Evolutionary conservation across 2,329 filamentous ascomycete genomes (phyloP).

Genomic region (Colletotrichum horii): DNA sequence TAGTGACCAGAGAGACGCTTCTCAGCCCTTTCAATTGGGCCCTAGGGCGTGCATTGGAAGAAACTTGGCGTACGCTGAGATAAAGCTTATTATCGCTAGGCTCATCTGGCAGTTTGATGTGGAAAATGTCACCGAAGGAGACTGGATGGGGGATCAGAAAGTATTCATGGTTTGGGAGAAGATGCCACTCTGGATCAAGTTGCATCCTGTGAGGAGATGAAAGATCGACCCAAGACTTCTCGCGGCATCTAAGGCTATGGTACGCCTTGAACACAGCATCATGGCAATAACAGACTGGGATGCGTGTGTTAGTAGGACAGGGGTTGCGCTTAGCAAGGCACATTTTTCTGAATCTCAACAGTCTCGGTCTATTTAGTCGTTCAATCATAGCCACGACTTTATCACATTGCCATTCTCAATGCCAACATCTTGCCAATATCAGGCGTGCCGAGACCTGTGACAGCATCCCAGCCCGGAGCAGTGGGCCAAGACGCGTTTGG

Average conservation of each 20-base stretch:
- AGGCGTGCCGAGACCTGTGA: conserved; percentile 50
- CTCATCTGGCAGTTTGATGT: conserved; percentile 53
- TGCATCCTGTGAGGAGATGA: not conserved
- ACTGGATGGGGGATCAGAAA: conserved; percentile 38
- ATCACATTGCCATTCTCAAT: conserved; percentile 4
- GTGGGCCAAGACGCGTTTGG: conserved; percentile 32
- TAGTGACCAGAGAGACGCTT: conserved; percentile 42
- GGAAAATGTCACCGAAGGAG: conserved; percentile 34
- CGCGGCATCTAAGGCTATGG: not conserved
- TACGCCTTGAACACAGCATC: not conserved
- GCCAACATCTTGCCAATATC: conserved; percentile 39
- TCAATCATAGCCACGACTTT: too few species aligned
- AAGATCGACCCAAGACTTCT: not conserved
- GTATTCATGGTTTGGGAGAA: not conserved
- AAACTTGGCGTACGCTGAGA: conserved; percentile 53
- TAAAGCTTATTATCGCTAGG: conserved; percentile 50
- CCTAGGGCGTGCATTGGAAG: conserved; percentile 57
- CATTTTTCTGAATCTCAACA: too few species aligned
- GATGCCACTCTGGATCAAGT: not conserved
- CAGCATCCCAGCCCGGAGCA: conserved; percentile 39
- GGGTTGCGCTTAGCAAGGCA: too few species aligned
- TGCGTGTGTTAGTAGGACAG: too few species aligned
- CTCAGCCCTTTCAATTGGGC: conserved; percentile 53
- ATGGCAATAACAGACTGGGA: not conserved
- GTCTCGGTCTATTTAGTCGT: not conserved